Conservation (phyloP, 352 stramenopile species). For the Pythium sukuiense region DNA sequence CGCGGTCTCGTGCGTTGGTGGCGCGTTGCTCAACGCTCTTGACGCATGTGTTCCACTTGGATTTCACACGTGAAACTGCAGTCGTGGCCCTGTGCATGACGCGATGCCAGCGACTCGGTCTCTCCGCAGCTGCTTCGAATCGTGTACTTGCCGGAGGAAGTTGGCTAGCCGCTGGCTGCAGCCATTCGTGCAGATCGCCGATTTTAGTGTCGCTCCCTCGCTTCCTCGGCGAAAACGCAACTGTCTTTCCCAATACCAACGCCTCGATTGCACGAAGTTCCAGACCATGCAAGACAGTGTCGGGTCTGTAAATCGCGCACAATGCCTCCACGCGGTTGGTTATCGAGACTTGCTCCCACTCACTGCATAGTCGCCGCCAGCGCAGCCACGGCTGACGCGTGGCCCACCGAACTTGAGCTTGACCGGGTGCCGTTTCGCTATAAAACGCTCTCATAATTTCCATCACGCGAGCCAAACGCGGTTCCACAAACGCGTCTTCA, state of each 20-base stretch:
- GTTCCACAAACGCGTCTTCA: slow-evolving; percentile 20
- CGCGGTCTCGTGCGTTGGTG: neutral
- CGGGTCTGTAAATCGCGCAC: neutral
- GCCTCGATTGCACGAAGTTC: neutral
- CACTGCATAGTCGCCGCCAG: slow-evolving; percentile 8
- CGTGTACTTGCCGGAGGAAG: too few relatives aligned
- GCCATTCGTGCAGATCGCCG: neutral
- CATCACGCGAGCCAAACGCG: neutral
- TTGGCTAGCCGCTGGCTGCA: neutral
- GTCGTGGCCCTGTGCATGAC: too few relatives aligned
- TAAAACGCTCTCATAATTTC: neutral
- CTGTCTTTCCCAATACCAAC: neutral
- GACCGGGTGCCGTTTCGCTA: neutral
- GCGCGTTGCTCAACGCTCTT: neutral
- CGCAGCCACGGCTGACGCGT: slow-evolving; percentile 9
- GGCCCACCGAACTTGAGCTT: neutral
- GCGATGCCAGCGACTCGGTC: neutral
- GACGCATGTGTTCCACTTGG: neutral
- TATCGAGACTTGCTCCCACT: neutral
- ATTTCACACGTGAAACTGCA: neutral
- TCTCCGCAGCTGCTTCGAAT: too few relatives aligned
- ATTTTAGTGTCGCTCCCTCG: neutral
- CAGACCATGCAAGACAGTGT: neutral
- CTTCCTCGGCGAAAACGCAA: neutral
- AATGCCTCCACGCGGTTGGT: neutral